A percentile compares a stretch with the other conserved stretches of the same genome.
phyloP scores from a whole-genome alignment of 805 yeast species.

The Starmerella lactis-condensi region DNA sequence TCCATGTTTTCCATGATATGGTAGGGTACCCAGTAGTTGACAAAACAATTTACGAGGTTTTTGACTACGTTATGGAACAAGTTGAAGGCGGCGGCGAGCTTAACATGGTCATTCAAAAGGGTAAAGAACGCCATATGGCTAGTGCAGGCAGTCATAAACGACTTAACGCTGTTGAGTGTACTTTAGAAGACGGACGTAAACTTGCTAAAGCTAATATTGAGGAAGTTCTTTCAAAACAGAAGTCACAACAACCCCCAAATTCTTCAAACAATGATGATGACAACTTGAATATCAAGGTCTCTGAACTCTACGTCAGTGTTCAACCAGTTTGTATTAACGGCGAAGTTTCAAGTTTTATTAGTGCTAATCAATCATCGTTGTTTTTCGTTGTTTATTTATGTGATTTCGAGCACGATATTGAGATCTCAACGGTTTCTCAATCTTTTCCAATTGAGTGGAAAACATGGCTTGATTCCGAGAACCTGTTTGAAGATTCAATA shows the following conservation, averaged over 20 bases:
- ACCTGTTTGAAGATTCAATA: constrained; percentile 27
- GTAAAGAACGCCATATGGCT: constrained; percentile 22
- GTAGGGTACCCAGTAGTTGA: constrained; percentile 32
- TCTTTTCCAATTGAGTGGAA: constrained; percentile 85
- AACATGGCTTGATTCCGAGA: constrained; percentile 53
- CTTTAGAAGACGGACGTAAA: constrained; percentile 67
- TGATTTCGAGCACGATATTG: constrained; percentile 62
- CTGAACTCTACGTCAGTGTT: constrained; percentile 54
- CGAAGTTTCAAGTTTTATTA: not conserved
- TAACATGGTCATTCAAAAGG: constrained; percentile 33
- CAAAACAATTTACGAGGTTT: constrained; percentile 31
- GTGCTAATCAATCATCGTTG: constrained; percentile 28
- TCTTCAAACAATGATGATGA: constrained; percentile 13
- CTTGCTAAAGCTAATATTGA: constrained; percentile 76
- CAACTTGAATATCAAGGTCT: constrained; percentile 16
- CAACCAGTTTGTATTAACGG: constrained; percentile 31
- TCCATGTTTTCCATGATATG: constrained; percentile 30
- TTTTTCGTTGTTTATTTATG: constrained; percentile 56
- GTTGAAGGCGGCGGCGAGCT: constrained; percentile 54
- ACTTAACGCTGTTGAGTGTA: constrained; percentile 59
- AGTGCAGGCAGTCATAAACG: constrained; percentile 25
- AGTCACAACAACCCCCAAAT: constrained; percentile 9
- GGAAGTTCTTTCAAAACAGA: constrained; percentile 22
- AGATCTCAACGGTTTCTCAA: constrained; percentile 63
- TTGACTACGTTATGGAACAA: constrained; percentile 41